Base-by-base conservation (phyloP, 495 filamentous ascomycete species). In the Aspergillus funiculosus region DNA sequence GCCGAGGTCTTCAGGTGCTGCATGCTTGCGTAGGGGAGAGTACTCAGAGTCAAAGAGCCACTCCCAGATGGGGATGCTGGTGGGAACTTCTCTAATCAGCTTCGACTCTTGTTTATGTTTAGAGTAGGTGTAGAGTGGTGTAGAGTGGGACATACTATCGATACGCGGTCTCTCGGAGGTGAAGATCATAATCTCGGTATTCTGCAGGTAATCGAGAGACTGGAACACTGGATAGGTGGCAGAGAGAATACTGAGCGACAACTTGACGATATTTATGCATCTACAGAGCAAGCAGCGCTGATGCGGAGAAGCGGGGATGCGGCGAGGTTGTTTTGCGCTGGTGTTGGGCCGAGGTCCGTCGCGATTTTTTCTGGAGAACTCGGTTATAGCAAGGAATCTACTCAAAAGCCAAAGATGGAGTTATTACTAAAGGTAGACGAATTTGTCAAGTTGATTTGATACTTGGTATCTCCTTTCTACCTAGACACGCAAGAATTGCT, bases 21-120 rank as follows among this genome's bases (percentile, higher is more conserved):
- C 58, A 58, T 1, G n/a, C n/a, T 55, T 56, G 5, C 48, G 40
- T 5, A 81, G 47, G 1, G 68, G 70, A 6, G 70, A 77, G 43
- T 66, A 67, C 2, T 58, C 43, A 13, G 75, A 76, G 50, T 77
- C 72, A 58, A 83, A 80, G 21, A 80, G 67, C 71, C 74, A 82
- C 50, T 76, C 67, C 78, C 78, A 84, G 37, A 75, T 70, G 11
- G 76, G 71, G 24, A 77, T 39, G 34, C 75, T 46, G 17, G 61
- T 64, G 5, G 79, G 79, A 5, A 79, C 75, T 19, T 26, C 11
- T 38, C 7, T 43, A 2, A 35, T 43, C 18, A 42, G 25, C 24
- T 35, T 13, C 3, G 26, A 17, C 5, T 13, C 2, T 24, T 21
- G 22, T 46, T 6, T 17, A 6, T 13, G 3, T 24, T 21, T 13